Evolutionary conservation across 768 basidiomycete species (phyloP), one percentile per base, ranked within the genome.

Genomic region (Suillus variegatus): DNA sequence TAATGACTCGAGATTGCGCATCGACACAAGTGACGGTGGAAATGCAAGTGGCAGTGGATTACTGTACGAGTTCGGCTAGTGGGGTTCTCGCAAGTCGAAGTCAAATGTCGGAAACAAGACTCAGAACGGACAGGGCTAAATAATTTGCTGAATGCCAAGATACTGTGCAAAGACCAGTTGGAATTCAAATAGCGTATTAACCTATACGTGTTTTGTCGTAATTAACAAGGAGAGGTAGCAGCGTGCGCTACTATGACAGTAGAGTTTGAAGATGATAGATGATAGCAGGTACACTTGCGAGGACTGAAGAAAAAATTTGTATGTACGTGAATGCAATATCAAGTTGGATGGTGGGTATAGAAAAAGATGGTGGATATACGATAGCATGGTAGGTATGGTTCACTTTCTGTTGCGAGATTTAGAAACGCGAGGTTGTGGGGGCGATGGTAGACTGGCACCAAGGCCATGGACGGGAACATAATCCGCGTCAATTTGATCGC

Each of bases 391-490:
- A 28, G 13, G 49, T 51, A 40, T 64, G 41, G 20, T 69, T 38
- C 69, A 79, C 65, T 83, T 84, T 64, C 86, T 84, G 47, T 81
- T 82, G 68, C 87, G 85, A 66, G 85, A 84, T 74, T 88, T 88
- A 46, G 85, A 82, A 55, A 73, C 76, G 62, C 86, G 82, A 0
- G 84, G 82, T 16, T 75, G 77, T 3, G 76, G 75, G 22, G 81
- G 70, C 25, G 79, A 75, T 4, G 84, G 78, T 20, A 84, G 74
- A 41, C 85, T 83, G n/a, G 91, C 88, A 43, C 90, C 92, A 28
- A 89, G 84, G 9, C 94, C 94, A 74, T 96, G 94, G 16, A 80
- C 77, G 32, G 95, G 95, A 40, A 84, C 80, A 74, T 93, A 97
- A 66, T 88, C 85, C 5, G 84, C 80, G 74, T 97, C 95, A n/a